Evolutionary conservation across 2,329 filamentous ascomycete genomes (phyloP).

Genomic region (Pseudocercospora fuligena): DNA sequence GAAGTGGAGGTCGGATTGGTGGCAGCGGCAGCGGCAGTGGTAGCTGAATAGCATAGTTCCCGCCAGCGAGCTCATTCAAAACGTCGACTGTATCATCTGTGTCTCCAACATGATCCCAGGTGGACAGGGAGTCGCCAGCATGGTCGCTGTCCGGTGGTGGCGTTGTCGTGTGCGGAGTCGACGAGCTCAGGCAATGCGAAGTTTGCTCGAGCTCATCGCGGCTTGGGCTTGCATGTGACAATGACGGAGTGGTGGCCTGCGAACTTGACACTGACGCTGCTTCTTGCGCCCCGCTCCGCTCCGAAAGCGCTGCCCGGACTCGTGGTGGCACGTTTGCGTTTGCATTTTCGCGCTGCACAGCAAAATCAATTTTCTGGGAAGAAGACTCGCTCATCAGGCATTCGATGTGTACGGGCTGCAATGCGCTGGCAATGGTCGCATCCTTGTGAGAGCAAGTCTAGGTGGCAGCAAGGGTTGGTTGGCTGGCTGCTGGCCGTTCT

Average conservation of each 20-base stretch:
- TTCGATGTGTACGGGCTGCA: too few relatives aligned
- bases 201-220: not conserved
- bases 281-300: not conserved
- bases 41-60: not conserved
- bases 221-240: constrained; percentile 1
- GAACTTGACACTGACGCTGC: too few relatives aligned
- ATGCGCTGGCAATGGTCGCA: not conserved
- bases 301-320: not conserved
- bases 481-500: too few relatives aligned
- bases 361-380: too few relatives aligned
- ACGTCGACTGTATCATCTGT: not conserved
- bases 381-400: too few relatives aligned
- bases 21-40: not conserved
- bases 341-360: too few relatives aligned
- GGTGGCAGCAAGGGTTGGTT: too few relatives aligned
- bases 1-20: not conserved
- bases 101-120: not conserved
- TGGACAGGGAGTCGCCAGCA: not conserved
- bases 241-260: not conserved
- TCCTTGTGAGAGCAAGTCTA: not conserved
- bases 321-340: not conserved
- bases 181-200: not conserved
- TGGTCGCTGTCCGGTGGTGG: not conserved
- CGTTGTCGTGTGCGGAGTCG: not conserved
- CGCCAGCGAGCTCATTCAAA: not conserved